These are phyloP conservation scores for Chaetomiaceae sp. DNA, from an alignment of 2,329 filamentous ascomycete genomes.

Conservation along the genomic window DNA sequence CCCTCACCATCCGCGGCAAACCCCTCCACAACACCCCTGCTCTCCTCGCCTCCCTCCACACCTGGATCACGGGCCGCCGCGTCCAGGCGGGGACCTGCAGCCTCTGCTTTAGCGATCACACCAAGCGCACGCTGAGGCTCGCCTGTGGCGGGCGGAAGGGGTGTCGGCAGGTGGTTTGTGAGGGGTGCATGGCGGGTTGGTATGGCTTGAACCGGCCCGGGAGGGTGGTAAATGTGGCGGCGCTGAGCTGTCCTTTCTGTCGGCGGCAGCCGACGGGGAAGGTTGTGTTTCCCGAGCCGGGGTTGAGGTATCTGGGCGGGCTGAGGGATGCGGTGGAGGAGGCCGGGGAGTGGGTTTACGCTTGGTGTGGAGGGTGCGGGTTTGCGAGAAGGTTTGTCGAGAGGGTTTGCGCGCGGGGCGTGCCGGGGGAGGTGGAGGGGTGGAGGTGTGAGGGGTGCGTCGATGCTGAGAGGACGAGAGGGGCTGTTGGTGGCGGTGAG, in stretches of 20 bases:
- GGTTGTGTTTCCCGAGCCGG: slow-evolving; percentile 29
- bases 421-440: slow-evolving; percentile 33
- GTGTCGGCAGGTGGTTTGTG: slow-evolving; percentile 42
- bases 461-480: slow-evolving; percentile 3
- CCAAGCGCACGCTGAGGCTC: slow-evolving; percentile 35
- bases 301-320: slow-evolving; percentile 37
- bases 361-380: slow-evolving; percentile 43
- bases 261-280: slow-evolving; percentile 39
- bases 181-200: slow-evolving; percentile 39
- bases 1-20: slow-evolving; percentile 37
- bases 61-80: slow-evolving; percentile 37
- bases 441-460: slow-evolving; percentile 43
- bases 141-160: slow-evolving; percentile 43
- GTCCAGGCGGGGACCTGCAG: slow-evolving; percentile 40
- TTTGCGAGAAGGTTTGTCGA: slow-evolving; percentile 40
- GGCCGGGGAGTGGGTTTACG: slow-evolving; percentile 43
- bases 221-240: slow-evolving; percentile 43
- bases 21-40: slow-evolving; percentile 38
- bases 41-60: slow-evolving; percentile 34
- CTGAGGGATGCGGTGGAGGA: slow-evolving; percentile 38
- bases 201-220: slow-evolving; percentile 44
- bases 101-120: slow-evolving; percentile 41
- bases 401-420: slow-evolving; percentile 41
- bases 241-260: slow-evolving; percentile 49
- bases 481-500: slow-evolving; percentile 38